Evolutionary conservation across 176 grass and related monocot species (phyloP), one percentile per base, ranked within the genome.

Genomic region (Panicum miliaceum): DNA sequence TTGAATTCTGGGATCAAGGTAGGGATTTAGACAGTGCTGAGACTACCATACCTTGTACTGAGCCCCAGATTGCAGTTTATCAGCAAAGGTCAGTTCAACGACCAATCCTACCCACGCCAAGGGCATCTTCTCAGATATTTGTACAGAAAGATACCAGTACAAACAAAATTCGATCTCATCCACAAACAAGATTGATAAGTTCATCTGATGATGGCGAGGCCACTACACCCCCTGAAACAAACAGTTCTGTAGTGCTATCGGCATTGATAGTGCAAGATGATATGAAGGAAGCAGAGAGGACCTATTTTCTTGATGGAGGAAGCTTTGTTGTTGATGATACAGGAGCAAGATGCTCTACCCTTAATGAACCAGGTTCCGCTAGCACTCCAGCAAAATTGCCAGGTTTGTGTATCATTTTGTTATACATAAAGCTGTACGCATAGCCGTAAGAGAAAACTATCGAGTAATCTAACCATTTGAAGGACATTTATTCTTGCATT

Each of bases 341-440:
- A 47, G 84, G 53, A 77, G 65, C 78, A 76, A 81, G 80, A 59
- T 35, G 59, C 47, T 63, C 88, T 83, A 27, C 48, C 32, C 64
- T 75, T 82, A 77, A 82, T 81, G 89, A 90, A 23, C 87, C 89
- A 68, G 75, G 62, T 29, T 91, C 89, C 73, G 76, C 70, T 84
- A 82, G 73, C 19, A 80, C 88, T 84, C 88, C 85, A 85, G 83
- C 83, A 82, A 42, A 89, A 34, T 85, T 97, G 83, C 88, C 94
- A 97, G 91, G 94, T 97, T 56, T 84, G 81, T 86, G 43, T 59
- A 13, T 36, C 52, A 23, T n/a, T 58, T 23, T 57, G 12, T 59
- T 59, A n/a, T 76, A 3, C 2, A 59, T 76, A 37, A 58, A 57
- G 38, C 8, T 53, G 8, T 36, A 35, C 57, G 32, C 51, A 58